phyloP scores from a whole-genome alignment of 2,329 filamentous ascomycete species.

The Chaetomium strumarium region DNA sequence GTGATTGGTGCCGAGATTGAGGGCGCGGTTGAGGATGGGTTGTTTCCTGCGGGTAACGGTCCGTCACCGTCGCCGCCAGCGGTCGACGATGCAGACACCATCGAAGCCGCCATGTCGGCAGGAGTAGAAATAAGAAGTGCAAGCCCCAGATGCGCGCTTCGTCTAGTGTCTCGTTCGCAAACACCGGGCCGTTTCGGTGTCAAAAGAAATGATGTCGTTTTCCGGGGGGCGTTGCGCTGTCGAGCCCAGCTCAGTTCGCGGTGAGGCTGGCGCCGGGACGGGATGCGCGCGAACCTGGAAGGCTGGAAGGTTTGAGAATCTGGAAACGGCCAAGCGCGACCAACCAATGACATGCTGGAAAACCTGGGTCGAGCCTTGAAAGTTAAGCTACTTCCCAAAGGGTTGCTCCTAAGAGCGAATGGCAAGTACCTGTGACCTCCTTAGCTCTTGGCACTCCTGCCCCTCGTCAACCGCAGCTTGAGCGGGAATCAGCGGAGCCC shows the following conservation, averaged over 20 bases:
- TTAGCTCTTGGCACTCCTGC: neutral
- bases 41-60: conserved; percentile 9
- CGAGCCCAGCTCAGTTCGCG: neutral
- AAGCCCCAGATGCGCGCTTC: conserved; percentile 1
- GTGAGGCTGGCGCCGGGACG: conserved; percentile 9
- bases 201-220: neutral
- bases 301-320: too few species aligned
- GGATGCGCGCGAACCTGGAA: conserved; percentile 12
- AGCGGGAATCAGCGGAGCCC: conserved; percentile 10
- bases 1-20: conserved; percentile 7
- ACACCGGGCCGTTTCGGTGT: neutral
- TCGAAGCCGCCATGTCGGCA: conserved; percentile 38
- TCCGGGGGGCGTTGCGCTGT: conserved; percentile 2
- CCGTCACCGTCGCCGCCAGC: conserved; percentile 20
- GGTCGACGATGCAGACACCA: conserved; percentile 33
- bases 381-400: neutral
- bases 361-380: neutral
- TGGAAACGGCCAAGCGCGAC: conserved; percentile 21
- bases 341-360: conserved; percentile 11
- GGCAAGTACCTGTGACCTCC: neutral
- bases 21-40: conserved; percentile 5
- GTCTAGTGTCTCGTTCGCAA: neutral
- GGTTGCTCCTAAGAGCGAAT: neutral
- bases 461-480: conserved; percentile 5
- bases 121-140: neutral